A percentile compares a stretch with the other conserved stretches of the same genome.
Evolutionary conservation across 345 rosid genomes (phyloP).

Genomic region (Rhizophora apiculata): DNA sequence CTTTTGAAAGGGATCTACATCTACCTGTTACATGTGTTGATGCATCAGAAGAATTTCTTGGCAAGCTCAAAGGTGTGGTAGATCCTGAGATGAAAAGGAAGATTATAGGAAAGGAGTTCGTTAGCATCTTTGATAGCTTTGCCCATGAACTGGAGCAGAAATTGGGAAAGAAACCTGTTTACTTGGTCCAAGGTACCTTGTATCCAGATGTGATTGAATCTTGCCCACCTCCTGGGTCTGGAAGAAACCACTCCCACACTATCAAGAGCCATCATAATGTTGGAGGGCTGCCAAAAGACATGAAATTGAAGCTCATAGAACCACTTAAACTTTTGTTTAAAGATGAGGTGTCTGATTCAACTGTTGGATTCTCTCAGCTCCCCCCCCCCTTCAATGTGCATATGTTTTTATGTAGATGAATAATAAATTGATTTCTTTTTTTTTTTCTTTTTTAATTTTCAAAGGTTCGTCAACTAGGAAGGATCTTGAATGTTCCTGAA

Average conservation of each 20-base stretch:
- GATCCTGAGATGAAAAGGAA: conserved; percentile 94
- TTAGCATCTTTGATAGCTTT: conserved; percentile 72
- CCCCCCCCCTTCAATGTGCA: not conserved
- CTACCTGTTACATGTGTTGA: conserved; percentile 85
- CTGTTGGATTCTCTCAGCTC: not conserved
- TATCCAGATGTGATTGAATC: conserved; percentile 98
- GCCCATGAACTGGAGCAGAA: conserved; percentile 74
- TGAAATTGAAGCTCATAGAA: conserved; percentile 94
- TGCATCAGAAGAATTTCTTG: conserved; percentile 71
- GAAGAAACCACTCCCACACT: conserved; percentile 87
- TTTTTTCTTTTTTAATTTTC: conserved; percentile 1
- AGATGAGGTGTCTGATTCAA: conserved; percentile 65
- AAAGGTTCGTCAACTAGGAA: conserved; percentile 91
- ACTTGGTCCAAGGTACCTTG: conserved; percentile 91
- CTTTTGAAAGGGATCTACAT: conserved; percentile 84
- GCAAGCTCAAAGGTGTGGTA: conserved; percentile 77
- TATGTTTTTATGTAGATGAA: not conserved
- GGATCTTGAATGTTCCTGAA: conserved; percentile 74
- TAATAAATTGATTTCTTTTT: not conserved
- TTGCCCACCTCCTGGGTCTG: conserved; percentile 97
- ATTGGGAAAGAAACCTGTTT: conserved; percentile 73
- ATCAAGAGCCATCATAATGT: conserved; percentile 99
- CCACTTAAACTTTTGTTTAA: conserved; percentile 94
- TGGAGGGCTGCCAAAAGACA: conserved; percentile 97
- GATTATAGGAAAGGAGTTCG: conserved; percentile 90